Conservation (phyloP, 129 eudicot genomes). For the Tanacetum coccineum region DNA sequence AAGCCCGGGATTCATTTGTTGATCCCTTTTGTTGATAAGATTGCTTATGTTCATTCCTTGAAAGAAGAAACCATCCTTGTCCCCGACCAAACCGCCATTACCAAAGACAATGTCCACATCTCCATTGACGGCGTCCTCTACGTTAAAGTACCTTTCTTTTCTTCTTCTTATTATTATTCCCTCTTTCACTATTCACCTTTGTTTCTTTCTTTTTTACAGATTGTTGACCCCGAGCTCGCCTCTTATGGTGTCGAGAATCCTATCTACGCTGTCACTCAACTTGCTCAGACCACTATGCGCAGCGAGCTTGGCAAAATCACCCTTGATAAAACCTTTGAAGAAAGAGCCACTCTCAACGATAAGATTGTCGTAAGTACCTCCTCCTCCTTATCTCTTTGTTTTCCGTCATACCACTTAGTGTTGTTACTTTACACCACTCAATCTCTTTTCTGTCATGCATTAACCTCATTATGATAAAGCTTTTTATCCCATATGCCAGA, state of each 20-base stretch:
- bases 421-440: too few species aligned
- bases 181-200: too few species aligned
- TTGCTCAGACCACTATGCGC: conserved; percentile 97
- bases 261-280: conserved; percentile 77
- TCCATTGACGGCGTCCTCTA: conserved; percentile 79
- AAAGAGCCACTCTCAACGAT: conserved; percentile 76
- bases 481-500: too few species aligned
- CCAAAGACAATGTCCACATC: conserved; percentile 85
- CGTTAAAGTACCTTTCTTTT: conserved; percentile 51
- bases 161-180: neutral
- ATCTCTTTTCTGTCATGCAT: too few species aligned
- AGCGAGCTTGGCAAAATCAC: conserved; percentile 96
- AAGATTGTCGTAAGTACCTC: conserved; percentile 79
- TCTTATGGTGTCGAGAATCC: conserved; percentile 93
- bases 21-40: conserved; percentile 74
- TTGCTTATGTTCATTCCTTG: conserved; percentile 83
- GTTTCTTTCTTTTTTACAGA: conserved; percentile 47
- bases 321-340: conserved; percentile 90
- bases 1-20: conserved; percentile 77
- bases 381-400: too few species aligned
- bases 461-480: too few species aligned
- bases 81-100: conserved; percentile 80
- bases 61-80: conserved; percentile 85
- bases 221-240: conserved; percentile 72
- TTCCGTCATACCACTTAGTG: too few species aligned